phyloP scores from a whole-genome alignment of 2,329 filamentous ascomycete species.

The Pseudogymnoascus sp. region DNA sequence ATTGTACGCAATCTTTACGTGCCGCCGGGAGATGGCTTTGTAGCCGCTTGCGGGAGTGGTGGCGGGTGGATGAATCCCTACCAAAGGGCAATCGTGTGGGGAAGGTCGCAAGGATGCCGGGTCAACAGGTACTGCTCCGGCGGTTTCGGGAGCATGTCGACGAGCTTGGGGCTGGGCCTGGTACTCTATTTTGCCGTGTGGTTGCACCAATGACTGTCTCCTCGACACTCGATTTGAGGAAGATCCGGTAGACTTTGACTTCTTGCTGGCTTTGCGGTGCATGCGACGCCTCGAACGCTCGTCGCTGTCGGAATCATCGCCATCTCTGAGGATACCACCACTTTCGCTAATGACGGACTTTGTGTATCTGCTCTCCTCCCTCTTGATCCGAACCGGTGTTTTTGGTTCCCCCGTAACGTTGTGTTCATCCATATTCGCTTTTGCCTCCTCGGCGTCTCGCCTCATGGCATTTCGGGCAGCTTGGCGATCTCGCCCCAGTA shows the following conservation, averaged over 20 bases:
- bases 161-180: constrained; percentile 38
- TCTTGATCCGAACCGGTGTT: constrained; percentile 41
- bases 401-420: constrained; percentile 38
- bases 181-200: constrained; percentile 30
- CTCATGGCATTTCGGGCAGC: constrained; percentile 44
- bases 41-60: constrained; percentile 53
- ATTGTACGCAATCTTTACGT: constrained; percentile 66
- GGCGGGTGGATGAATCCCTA: constrained; percentile 64
- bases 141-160: constrained; percentile 48
- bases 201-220: constrained; percentile 24
- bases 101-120: constrained; percentile 51
- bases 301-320: constrained; percentile 52
- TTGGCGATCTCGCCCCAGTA: constrained; percentile 64
- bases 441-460: constrained; percentile 39
- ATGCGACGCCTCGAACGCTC: constrained; percentile 35
- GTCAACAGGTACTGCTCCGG: constrained; percentile 51
- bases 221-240: constrained; percentile 28
- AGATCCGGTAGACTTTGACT: constrained; percentile 39
- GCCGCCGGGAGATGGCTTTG: constrained; percentile 65
- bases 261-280: constrained; percentile 33
- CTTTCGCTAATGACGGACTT: constrained; percentile 62
- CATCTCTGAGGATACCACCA: constrained; percentile 59
- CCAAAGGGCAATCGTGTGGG: constrained; percentile 53
- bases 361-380: constrained; percentile 30
- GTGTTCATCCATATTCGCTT: constrained; percentile 39